Percentiles rank a stretch among this genome's conserved stretches.
Evolutionary conservation across 495 filamentous ascomycete species (phyloP).

Genomic region (Amniculicola lignicola): DNA sequence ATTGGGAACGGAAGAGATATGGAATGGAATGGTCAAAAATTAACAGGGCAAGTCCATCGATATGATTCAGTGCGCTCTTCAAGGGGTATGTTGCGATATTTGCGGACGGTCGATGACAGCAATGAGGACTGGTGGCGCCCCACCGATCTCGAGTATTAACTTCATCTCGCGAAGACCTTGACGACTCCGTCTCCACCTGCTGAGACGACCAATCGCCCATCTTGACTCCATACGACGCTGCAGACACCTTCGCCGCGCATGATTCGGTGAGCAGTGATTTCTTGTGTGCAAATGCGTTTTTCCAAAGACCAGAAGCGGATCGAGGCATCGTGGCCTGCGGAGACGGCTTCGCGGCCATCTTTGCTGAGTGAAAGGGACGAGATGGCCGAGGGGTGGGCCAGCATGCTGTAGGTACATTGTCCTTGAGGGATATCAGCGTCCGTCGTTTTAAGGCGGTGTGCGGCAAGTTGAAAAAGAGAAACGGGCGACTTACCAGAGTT

Average conservation of each 20-base stretch:
- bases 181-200: constrained; percentile 95
- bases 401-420: constrained; percentile 98
- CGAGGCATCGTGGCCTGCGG: constrained; percentile 90
- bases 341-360: constrained; percentile 90
- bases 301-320: constrained; percentile 98
- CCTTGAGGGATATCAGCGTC: constrained; percentile 51
- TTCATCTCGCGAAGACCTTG: constrained; percentile 80
- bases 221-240: constrained; percentile 87
- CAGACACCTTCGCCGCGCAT: constrained; percentile 96
- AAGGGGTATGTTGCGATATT: not conserved
- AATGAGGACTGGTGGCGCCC: not conserved
- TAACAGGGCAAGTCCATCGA: not conserved
- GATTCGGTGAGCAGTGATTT: constrained; percentile 81
- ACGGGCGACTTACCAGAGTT: constrained; percentile 85
- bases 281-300: constrained; percentile 88
- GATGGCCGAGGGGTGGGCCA: constrained; percentile 90
- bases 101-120: not conserved
- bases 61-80: not conserved
- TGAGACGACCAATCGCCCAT: constrained; percentile 90
- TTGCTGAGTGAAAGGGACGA: constrained; percentile 86
- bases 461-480: not conserved
- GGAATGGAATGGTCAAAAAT: not conserved
- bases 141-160: not conserved
- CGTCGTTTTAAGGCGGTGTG: not conserved
- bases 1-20: too few relatives aligned